Conservation (phyloP, 2,329 filamentous ascomycete species). For the Fusarium austroafricanum region DNA sequence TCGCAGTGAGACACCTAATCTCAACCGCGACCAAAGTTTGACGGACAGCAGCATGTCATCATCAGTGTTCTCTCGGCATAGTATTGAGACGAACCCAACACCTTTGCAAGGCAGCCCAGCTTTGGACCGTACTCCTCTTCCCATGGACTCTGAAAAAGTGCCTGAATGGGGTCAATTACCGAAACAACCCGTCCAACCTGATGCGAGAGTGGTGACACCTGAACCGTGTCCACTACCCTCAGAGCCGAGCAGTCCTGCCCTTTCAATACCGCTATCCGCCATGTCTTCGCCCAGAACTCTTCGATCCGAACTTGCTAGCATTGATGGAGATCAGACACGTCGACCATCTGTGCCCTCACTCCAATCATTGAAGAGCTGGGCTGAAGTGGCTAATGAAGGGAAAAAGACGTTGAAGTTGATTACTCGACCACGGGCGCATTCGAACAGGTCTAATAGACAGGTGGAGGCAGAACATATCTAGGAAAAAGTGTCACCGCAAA, state of each 20-base stretch:
- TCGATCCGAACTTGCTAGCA: constrained; percentile 35
- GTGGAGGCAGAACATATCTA: constrained; percentile 12
- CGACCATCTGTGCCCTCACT: constrained; percentile 48
- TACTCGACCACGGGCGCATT: constrained; percentile 33
- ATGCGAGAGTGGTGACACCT: constrained; percentile 22
- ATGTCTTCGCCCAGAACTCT: constrained; percentile 50
- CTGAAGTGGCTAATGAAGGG: constrained; percentile 53
- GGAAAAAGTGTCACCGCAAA: neutral
- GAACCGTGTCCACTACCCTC: constrained; percentile 28
- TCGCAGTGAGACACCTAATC: constrained; percentile 51
- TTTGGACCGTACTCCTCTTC: constrained; percentile 29
- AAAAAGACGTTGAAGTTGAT: constrained; percentile 25
- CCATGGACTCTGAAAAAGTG: constrained; percentile 23
- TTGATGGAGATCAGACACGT: constrained; percentile 31
- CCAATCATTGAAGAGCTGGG: constrained; percentile 55
- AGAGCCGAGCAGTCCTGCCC: constrained; percentile 39
- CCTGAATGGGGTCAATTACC: constrained; percentile 45
- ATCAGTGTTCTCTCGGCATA: constrained; percentile 55
- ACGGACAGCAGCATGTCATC: constrained; percentile 59
- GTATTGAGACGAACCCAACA: constrained; percentile 51
- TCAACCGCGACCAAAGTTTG: constrained; percentile 52
- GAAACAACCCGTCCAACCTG: constrained; percentile 5
- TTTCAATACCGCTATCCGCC: constrained; percentile 46
- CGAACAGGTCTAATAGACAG: constrained; percentile 33
- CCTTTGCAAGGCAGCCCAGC: constrained; percentile 48